Evolutionary conservation across 371 early-diverging fungal species (phyloP).

Genomic region (Mortierella polycephala): DNA sequence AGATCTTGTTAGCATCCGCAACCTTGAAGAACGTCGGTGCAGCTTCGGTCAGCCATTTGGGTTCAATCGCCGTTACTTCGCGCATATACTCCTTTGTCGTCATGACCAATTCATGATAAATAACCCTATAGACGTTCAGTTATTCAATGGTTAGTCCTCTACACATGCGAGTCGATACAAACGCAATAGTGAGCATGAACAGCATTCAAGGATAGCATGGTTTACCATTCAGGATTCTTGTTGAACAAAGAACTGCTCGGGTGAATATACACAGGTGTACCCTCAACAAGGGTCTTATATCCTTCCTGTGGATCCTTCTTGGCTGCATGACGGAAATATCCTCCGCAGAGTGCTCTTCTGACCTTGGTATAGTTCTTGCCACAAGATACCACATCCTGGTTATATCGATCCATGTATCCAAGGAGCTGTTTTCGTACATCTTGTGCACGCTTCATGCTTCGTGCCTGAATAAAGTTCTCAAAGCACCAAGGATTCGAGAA

Average conservation of each 20-base stretch:
- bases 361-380: conserved; percentile 93
- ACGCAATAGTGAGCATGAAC: not conserved
- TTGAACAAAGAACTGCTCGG: conserved; percentile 95
- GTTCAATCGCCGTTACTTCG: conserved; percentile 95
- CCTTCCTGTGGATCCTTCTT: conserved; percentile 98
- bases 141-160: not conserved
- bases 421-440: conserved; percentile 96
- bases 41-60: conserved; percentile 97
- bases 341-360: conserved; percentile 89
- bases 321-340: conserved; percentile 96
- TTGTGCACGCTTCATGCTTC: conserved; percentile 88
- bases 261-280: conserved; percentile 97
- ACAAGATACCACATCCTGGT: conserved; percentile 93
- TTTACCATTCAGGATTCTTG: conserved; percentile 94
- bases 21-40: conserved; percentile 97
- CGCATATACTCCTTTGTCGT: conserved; percentile 99
- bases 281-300: conserved; percentile 96
- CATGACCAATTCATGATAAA: conserved; percentile 97
- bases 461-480: conserved; percentile 94
- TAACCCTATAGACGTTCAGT: conserved; percentile 69
- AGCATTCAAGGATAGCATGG: not conserved
- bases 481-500: conserved; percentile 96
- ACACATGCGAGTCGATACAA: not conserved
- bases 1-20: conserved; percentile 92
- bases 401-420: conserved; percentile 96